A percentile compares a stretch with the other conserved stretches of the same genome.
Conservation (phyloP, 2,329 filamentous ascomycete species). For the Orbilia quercus region DNA sequence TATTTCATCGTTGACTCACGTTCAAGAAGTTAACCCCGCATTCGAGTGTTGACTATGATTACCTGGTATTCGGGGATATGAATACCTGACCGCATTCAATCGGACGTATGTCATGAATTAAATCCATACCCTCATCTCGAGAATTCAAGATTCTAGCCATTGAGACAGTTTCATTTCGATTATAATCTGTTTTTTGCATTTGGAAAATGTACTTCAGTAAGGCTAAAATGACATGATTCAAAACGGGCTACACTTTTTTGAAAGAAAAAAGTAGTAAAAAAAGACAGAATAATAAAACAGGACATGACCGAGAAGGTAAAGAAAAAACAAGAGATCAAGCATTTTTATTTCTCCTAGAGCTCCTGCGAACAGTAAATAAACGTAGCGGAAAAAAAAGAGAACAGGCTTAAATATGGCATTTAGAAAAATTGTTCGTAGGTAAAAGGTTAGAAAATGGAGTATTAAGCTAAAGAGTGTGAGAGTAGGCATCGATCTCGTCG, state of each 20-base stretch:
- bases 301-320: constrained; percentile 26
- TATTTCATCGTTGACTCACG: background rate
- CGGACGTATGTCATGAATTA: background rate
- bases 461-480: constrained; percentile 38
- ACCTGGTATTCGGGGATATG: background rate
- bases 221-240: constrained; percentile 28
- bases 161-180: background rate
- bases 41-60: too few species aligned
- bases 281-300: constrained; percentile 45
- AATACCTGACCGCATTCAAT: background rate
- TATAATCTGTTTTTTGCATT: constrained; percentile 40
- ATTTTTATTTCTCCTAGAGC: constrained; percentile 46
- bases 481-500: constrained; percentile 56
- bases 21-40: too few species aligned
- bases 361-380: constrained; percentile 41
- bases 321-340: constrained; percentile 40
- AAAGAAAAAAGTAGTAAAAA: constrained; percentile 25
- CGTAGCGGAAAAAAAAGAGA: constrained; percentile 42
- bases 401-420: constrained; percentile 42
- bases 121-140: too few species aligned
- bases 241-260: constrained; percentile 22
- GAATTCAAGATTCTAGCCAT: too few species aligned
- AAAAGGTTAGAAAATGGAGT: constrained; percentile 25
- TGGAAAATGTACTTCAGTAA: background rate
- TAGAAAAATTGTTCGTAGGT: constrained; percentile 32